phyloP scores from a whole-genome alignment of 139 green algal species.

The Micractinium conductrix region DNA sequence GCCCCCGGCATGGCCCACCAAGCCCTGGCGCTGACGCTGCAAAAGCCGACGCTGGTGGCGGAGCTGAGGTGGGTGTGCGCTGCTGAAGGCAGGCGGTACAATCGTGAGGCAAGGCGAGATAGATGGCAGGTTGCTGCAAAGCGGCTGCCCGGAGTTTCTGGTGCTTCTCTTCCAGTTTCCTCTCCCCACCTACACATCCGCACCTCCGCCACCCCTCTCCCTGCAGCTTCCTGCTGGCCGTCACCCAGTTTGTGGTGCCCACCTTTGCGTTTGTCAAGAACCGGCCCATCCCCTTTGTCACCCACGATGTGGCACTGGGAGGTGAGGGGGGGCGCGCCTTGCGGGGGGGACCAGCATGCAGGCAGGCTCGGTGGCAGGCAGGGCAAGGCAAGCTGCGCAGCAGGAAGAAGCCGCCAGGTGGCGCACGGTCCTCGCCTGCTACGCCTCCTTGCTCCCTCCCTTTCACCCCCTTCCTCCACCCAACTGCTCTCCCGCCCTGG shows the following conservation, averaged over 20 bases:
- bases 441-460: not conserved
- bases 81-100: too few species aligned
- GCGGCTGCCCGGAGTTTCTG: too few species aligned
- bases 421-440: not conserved
- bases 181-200: not conserved
- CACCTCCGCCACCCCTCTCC: not conserved
- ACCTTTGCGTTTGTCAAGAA: slow-evolving; percentile 37
- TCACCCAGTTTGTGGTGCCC: slow-evolving; percentile 82
- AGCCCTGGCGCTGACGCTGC: slow-evolving; percentile 74
- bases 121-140: too few species aligned
- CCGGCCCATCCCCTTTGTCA: slow-evolving; percentile 45
- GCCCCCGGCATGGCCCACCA: slow-evolving; percentile 35
- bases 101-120: too few species aligned
- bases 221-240: slow-evolving; percentile 82
- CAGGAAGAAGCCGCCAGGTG: not conserved
- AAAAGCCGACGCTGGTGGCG: slow-evolving; percentile 84
- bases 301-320: slow-evolving; percentile 50
- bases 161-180: too few species aligned
- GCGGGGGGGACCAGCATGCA: too few species aligned
- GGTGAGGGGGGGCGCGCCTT: too few species aligned
- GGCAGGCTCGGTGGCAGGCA: too few species aligned
- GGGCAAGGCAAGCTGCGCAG: too few species aligned
- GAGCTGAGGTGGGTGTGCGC: slow-evolving; percentile 74
- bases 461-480: not conserved
- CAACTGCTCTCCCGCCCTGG: not conserved